phyloP scores from a whole-genome alignment of 2,329 filamentous ascomycete species.

The Sclerotinia trifoliorum region DNA sequence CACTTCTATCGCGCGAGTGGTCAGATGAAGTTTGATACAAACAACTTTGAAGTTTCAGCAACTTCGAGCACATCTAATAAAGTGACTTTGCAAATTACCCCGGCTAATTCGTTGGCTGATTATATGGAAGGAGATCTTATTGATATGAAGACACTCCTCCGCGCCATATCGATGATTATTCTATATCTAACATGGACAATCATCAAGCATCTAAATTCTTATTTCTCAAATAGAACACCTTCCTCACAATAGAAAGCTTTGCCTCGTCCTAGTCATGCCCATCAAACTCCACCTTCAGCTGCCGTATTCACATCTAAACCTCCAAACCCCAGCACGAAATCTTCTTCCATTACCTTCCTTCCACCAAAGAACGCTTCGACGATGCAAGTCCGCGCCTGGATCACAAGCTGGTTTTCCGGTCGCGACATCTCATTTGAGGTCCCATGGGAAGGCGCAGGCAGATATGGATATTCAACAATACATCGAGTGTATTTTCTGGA shows the following conservation, averaged over 20 bases:
- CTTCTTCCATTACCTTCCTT: neutral
- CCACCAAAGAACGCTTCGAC: neutral
- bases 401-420: constrained; percentile 6
- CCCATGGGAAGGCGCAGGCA: neutral
- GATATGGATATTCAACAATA: neutral
- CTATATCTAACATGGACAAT: neutral
- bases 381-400: neutral
- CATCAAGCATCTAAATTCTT: too few relatives aligned
- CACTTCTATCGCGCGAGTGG: neutral
- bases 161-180: accelerated
- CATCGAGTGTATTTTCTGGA: neutral
- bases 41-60: neutral
- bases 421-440: neutral
- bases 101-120: neutral
- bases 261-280: neutral
- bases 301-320: neutral
- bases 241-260: neutral
- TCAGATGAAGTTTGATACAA: neutral
- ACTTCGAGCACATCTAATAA: neutral
- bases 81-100: neutral
- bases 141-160: neutral
- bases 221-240: neutral
- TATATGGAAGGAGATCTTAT: neutral
- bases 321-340: neutral
- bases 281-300: neutral